Percentiles rank a stretch among this genome's conserved stretches.
Evolutionary conservation across 2,329 filamentous ascomycete species (phyloP).

Genomic region (Diaporthe citrichinensis): DNA sequence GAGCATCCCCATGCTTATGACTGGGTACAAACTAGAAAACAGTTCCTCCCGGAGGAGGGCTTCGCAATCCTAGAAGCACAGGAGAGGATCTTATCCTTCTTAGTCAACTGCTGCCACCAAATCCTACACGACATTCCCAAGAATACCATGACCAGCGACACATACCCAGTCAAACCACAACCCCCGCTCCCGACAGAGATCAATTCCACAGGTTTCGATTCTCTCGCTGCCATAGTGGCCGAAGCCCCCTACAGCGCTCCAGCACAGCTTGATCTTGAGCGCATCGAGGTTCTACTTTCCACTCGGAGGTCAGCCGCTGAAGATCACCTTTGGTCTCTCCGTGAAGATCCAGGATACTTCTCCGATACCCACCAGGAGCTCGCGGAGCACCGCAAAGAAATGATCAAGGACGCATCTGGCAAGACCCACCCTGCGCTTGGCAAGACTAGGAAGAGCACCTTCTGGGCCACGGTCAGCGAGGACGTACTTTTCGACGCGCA

Average conservation of each 20-base stretch:
- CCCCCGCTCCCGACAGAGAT: slow-evolving; percentile 50
- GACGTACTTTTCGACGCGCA: too few species aligned
- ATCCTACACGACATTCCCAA: slow-evolving; percentile 72
- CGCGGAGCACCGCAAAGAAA: slow-evolving; percentile 57
- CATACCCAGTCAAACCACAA: slow-evolving; percentile 54
- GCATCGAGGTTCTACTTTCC: slow-evolving; percentile 59
- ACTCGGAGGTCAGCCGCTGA: slow-evolving; percentile 59
- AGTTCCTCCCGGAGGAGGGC: slow-evolving; percentile 61
- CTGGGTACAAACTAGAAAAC: slow-evolving; percentile 52
- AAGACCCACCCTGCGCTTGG: too few species aligned
- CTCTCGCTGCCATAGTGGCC: slow-evolving; percentile 56
- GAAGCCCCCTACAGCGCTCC: slow-evolving; percentile 69
- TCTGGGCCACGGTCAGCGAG: too few species aligned
- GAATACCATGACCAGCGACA: slow-evolving; percentile 48
- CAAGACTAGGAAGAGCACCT: too few species aligned
- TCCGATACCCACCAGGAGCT: slow-evolving; percentile 47
- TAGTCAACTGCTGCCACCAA: slow-evolving; percentile 60
- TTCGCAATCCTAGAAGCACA: slow-evolving; percentile 67
- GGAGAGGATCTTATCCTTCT: slow-evolving; percentile 61
- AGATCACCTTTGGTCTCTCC: slow-evolving; percentile 68
- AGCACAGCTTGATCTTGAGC: slow-evolving; percentile 58
- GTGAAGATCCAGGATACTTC: slow-evolving; percentile 73
- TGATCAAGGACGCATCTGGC: slow-evolving; percentile 56
- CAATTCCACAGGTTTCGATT: slow-evolving; percentile 52
- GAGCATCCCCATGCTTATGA: slow-evolving; percentile 54